Base-by-base conservation (phyloP, 2,329 filamentous ascomycete genomes). In the Sclerotinia borealis region DNA sequence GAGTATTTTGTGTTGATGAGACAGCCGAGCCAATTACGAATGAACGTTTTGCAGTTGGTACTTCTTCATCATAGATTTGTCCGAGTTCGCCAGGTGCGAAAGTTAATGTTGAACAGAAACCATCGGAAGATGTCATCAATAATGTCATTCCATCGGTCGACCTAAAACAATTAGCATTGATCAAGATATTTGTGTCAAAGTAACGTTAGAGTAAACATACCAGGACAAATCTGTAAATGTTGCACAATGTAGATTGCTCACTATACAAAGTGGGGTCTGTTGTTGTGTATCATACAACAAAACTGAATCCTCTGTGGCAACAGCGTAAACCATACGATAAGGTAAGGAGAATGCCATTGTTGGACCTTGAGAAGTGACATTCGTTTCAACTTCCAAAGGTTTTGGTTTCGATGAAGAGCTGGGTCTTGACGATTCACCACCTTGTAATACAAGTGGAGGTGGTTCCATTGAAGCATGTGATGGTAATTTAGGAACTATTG, bases 251-350 rank as follows among this genome's bases (percentile, higher is more conserved):
- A 99, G 78, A 73, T 99, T 99, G 83, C 92, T 98, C 55, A 99
- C 93, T 45, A 98, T 84, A 74, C 92, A 96, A 41, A 99, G 80
- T 3, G 95, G 95, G 9, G 92, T 96, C 72, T 93, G 90, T 74
- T 99, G 95, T 73, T 99, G 95, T 0, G 95, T 99, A 76, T 99
- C 95, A 73, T 99, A 99, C 27, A 99, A 83, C 49, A 97, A 80
- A 4, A 99, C 91, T 0, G 95, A 91, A 77, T 99, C 95, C 74
- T 98, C 93, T 0, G 95, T 99, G 9, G 95, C 96, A 43, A 99
- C 93, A 4, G 93, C 95, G 77, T 98, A 99, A 0, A 99, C 84
- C 80, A 99, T 92, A 31, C 95, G 88, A 75, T 99, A 98, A 0
- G 92, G 90, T 50, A 99, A 79, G 3, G 87, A 85, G 76, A 99